Conservation (phyloP, 768 basidiomycete genomes). For the Cytidiella melzeri region DNA sequence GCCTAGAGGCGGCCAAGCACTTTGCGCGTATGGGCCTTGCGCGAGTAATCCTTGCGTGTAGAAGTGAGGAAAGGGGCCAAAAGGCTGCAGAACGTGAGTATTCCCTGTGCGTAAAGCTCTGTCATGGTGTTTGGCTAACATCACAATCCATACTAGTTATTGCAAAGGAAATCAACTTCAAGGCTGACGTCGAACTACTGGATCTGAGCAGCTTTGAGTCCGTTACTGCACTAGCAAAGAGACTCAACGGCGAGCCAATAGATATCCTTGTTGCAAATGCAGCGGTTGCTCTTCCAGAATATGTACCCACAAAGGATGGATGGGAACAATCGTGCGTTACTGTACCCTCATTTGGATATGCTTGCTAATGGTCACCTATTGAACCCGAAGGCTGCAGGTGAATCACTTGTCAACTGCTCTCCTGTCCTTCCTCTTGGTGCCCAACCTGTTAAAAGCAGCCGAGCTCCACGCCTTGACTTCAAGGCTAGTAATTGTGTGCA, state of each 20-base stretch:
- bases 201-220: constrained; percentile 23
- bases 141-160: constrained; percentile 23
- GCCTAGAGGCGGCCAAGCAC: constrained; percentile 41
- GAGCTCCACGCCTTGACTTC: background rate
- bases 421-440: constrained; percentile 36
- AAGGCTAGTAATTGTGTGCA: constrained; percentile 35
- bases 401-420: constrained; percentile 39
- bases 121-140: background rate
- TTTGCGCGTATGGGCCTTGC: constrained; percentile 40
- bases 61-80: constrained; percentile 31
- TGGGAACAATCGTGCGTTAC: constrained; percentile 23
- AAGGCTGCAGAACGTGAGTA: constrained; percentile 31
- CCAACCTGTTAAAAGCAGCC: constrained; percentile 36
- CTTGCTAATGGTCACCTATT: background rate
- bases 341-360: background rate
- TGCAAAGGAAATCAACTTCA: constrained; percentile 9
- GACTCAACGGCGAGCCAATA: constrained; percentile 17
- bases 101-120: background rate
- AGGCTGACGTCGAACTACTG: constrained; percentile 18
- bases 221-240: constrained; percentile 20
- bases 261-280: constrained; percentile 27
- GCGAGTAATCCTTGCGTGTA: constrained; percentile 34
- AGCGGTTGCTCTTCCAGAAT: constrained; percentile 15
- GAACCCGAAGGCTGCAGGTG: constrained; percentile 36
- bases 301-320: constrained; percentile 23